A percentile compares a stretch with the other conserved stretches of the same genome.
Evolutionary conservation across 2,329 filamentous ascomycete species (phyloP).

Genomic region (Leptographium galeiforme): DNA sequence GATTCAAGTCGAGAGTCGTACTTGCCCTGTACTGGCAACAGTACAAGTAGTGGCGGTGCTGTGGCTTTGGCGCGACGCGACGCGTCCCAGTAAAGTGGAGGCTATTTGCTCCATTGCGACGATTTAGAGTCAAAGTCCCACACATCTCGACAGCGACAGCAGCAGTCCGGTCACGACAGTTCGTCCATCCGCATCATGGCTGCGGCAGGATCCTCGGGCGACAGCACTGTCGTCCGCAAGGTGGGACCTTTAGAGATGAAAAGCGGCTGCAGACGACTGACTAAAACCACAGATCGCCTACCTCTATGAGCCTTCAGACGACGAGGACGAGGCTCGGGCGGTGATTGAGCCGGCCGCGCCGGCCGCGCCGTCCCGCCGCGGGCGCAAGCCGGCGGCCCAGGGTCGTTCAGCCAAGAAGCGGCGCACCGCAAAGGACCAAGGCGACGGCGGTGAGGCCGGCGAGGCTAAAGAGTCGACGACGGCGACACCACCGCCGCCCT

Average conservation of each 20-base stretch:
- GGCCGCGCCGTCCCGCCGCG: background rate
- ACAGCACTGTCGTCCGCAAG: background rate
- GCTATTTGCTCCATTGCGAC: background rate
- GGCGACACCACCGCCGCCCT: too few relatives aligned
- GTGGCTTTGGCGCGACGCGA: background rate
- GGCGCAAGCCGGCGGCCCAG: background rate
- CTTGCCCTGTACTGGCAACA: too few relatives aligned
- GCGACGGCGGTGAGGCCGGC: background rate
- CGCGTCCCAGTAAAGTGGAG: background rate
- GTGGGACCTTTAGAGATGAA: background rate
- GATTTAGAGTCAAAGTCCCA: too few relatives aligned
- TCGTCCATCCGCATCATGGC: background rate
- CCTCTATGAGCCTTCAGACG: constrained; percentile 41
- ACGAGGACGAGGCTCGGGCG: constrained; percentile 13
- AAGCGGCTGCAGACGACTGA: too few relatives aligned
- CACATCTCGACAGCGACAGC: too few relatives aligned
- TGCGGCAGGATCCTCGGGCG: background rate
- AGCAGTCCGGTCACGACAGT: too few relatives aligned
- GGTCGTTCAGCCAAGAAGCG: background rate
- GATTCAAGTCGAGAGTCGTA: too few relatives aligned
- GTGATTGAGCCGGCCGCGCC: background rate
- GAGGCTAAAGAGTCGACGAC: too few relatives aligned
- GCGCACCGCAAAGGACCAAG: background rate
- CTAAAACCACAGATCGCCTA: constrained; percentile 38
- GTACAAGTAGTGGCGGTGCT: background rate